These are phyloP conservation scores for Mycena haematopus DNA, from an alignment of 768 basidiomycete species.

Conservation along the genomic window DNA sequence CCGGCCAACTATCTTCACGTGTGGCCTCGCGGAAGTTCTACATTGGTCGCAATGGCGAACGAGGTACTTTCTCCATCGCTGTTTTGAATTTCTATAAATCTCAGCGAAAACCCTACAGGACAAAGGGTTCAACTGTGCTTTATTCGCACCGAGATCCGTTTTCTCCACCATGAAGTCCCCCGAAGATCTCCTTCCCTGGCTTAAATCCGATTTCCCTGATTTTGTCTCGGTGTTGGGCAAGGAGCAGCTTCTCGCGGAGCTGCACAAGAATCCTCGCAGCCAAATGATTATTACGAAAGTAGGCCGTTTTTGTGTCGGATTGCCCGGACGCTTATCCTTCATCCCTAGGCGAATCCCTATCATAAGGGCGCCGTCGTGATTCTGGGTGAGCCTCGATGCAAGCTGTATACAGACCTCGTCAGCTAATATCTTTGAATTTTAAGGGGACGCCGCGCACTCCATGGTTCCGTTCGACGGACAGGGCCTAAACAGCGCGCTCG, in stretches of 20 bases:
- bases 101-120: conserved; percentile 54
- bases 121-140: conserved; percentile 78
- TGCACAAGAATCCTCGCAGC: conserved; percentile 68
- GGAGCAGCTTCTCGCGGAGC: conserved; percentile 60
- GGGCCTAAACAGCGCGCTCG: conserved; percentile 82
- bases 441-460: conserved; percentile 78
- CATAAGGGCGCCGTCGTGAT: conserved; percentile 5
- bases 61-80: conserved; percentile 51
- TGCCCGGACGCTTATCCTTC: conserved; percentile 26
- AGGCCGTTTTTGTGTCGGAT: conserved; percentile 36
- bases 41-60: conserved; percentile 84
- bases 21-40: conserved; percentile 84
- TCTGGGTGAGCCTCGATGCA: neutral
- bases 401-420: neutral
- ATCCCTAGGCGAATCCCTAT: conserved; percentile 10
- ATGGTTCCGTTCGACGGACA: conserved; percentile 86
- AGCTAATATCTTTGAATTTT: conserved; percentile 43
- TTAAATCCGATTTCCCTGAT: conserved; percentile 67
- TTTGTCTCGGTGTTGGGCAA: conserved; percentile 70
- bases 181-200: conserved; percentile 55
- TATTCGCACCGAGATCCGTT: conserved; percentile 68
- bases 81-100: neutral
- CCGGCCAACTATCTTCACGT: conserved; percentile 82
- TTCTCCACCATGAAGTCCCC: conserved; percentile 53
- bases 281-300: conserved; percentile 74